These are phyloP conservation scores for Starmerella gropengiesseri DNA, from an alignment of 805 yeast genomes.

Conservation along the genomic window DNA sequence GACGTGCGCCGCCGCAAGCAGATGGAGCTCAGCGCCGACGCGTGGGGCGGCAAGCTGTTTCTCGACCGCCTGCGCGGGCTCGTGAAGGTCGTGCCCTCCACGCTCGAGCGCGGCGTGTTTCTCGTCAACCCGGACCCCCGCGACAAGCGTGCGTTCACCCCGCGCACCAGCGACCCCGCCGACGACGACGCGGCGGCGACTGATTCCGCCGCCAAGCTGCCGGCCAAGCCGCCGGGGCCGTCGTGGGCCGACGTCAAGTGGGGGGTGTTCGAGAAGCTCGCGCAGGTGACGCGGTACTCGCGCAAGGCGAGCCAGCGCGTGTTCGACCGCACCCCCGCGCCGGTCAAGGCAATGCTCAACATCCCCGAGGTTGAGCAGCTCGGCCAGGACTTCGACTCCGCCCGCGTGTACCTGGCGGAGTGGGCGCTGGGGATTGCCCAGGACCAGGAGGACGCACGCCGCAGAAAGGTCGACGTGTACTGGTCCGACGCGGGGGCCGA, in stretches of 20 bases:
- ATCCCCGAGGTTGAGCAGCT: constrained; percentile 73
- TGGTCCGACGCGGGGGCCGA: constrained; percentile 25
- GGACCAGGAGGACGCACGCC: constrained; percentile 53
- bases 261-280: constrained; percentile 75
- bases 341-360: constrained; percentile 46
- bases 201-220: constrained; percentile 13
- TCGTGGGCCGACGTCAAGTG: constrained; percentile 65
- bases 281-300: constrained; percentile 57
- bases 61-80: constrained; percentile 42
- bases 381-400: constrained; percentile 87
- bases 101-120: constrained; percentile 59
- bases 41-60: constrained; percentile 90
- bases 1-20: constrained; percentile 50
- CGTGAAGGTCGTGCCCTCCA: constrained; percentile 55
- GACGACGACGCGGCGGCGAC: background rate
- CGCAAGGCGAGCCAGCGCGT: constrained; percentile 53
- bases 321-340: constrained; percentile 46
- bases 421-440: constrained; percentile 94
- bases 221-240: constrained; percentile 3
- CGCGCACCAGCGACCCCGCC: constrained; percentile 29
- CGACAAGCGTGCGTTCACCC: constrained; percentile 51
- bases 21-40: constrained; percentile 8
- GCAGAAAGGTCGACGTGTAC: constrained; percentile 33
- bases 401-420: constrained; percentile 82
- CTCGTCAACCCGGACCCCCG: constrained; percentile 67